Percentiles rank a stretch among this genome's conserved stretches.
Evolutionary conservation across 2,329 filamentous ascomycete genomes (phyloP).

Genomic region (Colletotrichum kahawae): DNA sequence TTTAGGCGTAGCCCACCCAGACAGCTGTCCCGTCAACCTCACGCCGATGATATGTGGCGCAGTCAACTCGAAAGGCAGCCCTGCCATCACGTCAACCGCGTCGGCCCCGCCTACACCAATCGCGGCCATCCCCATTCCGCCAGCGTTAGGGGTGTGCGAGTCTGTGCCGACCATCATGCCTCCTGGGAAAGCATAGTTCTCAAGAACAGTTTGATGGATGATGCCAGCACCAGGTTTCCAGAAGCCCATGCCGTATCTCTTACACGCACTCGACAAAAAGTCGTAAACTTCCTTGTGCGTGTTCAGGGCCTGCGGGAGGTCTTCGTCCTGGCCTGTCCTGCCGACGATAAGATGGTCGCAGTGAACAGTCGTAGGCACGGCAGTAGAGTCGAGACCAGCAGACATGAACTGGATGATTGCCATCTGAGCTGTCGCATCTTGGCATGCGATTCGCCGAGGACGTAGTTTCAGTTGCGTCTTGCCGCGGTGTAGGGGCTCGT

Average conservation of each 20-base stretch:
- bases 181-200: conserved; percentile 99
- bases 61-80: conserved; percentile 25
- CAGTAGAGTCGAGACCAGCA: conserved; percentile 7
- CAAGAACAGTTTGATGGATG: conserved; percentile 97
- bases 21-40: conserved; percentile 72
- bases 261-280: conserved; percentile 90
- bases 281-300: conserved; percentile 72
- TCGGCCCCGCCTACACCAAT: conserved; percentile 90
- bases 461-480: conserved; percentile 9
- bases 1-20: conserved; percentile 78
- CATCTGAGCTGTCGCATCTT: conserved; percentile 23
- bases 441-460: conserved; percentile 14
- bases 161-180: conserved; percentile 97
- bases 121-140: conserved; percentile 91
- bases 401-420: conserved; percentile 24
- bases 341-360: conserved; percentile 19
- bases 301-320: conserved; percentile 2
- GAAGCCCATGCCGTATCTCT: conserved; percentile 99
- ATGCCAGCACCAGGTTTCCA: conserved; percentile 99
- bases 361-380: conserved; percentile 19
- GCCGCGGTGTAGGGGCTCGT: not conserved
- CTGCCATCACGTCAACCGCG: conserved; percentile 5
- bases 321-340: not conserved
- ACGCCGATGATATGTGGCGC: conserved; percentile 80
- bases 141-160: conserved; percentile 95